Evolutionary conservation across 169 alveolate species (phyloP).

Genomic region (Toxoplasma gondii): DNA sequence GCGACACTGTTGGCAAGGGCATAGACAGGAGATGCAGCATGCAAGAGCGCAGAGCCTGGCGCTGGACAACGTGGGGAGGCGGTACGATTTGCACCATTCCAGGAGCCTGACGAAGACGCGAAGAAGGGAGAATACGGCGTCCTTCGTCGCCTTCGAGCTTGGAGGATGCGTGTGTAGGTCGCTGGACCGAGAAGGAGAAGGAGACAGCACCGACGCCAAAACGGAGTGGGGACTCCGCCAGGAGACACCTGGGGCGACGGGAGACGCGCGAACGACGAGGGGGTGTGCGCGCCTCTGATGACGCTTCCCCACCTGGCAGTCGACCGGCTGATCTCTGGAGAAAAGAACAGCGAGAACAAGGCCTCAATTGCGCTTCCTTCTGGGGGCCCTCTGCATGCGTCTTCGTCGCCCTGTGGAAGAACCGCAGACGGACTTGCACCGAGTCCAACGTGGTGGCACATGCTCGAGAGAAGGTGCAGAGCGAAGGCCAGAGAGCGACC

Average conservation of each 20-base stretch:
- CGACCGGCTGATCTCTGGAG: neutral
- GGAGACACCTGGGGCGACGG: neutral
- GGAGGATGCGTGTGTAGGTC: neutral
- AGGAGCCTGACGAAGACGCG: neutral
- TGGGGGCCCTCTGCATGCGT: neutral
- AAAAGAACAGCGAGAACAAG: neutral
- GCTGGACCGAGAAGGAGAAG: slow-evolving; percentile 6
- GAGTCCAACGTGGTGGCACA: neutral
- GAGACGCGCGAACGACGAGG: no score
- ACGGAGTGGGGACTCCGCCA: neutral
- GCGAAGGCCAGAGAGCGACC: neutral
- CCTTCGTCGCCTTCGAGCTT: neutral
- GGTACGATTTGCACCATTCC: neutral
- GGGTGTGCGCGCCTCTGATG: neutral
- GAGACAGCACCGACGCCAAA: slow-evolving; percentile 9
- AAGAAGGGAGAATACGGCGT: neutral
- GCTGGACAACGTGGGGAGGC: neutral
- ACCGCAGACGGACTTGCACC: neutral
- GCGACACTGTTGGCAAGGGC: neutral
- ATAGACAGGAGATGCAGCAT: neutral
- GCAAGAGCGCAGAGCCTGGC: neutral
- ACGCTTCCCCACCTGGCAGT: neutral
- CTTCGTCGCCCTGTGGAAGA: neutral
- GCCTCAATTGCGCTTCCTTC: neutral
- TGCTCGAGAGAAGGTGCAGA: neutral